Conservation (phyloP, 106 monocot genomes). For the Ottelia alismoides region DNA sequence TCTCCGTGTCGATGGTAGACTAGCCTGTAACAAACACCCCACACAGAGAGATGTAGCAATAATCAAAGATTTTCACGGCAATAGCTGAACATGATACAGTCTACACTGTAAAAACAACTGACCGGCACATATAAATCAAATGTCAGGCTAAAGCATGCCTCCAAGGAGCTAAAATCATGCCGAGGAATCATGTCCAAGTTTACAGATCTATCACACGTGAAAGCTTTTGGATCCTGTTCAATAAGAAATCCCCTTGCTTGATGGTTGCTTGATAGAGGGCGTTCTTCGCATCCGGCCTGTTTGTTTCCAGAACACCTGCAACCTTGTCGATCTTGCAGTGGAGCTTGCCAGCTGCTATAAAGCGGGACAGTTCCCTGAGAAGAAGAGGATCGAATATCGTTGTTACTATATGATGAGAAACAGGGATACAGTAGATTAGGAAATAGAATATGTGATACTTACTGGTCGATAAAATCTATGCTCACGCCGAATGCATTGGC, state of each 20-base stretch:
- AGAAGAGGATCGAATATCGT: neutral
- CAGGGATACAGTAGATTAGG: too few relatives aligned
- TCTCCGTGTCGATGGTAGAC: too few relatives aligned
- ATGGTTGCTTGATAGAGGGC: slow-evolving; percentile 97
- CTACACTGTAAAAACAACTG: too few relatives aligned
- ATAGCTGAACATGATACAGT: too few relatives aligned
- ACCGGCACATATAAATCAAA: too few relatives aligned
- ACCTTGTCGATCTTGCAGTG: slow-evolving; percentile 99
- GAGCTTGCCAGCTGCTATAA: slow-evolving; percentile 93
- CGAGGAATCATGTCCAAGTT: too few relatives aligned
- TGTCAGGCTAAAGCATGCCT: too few relatives aligned
- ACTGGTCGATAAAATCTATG: slow-evolving; percentile 93
- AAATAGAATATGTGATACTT: slow-evolving; percentile 24
- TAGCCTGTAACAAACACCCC: too few relatives aligned
- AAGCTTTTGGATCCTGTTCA: slow-evolving; percentile 95
- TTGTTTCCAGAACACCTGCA: slow-evolving; percentile 89
- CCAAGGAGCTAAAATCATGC: too few relatives aligned
- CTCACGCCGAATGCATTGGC: slow-evolving; percentile 93
- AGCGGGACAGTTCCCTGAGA: slow-evolving; percentile 81
- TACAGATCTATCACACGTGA: slow-evolving; percentile 93
- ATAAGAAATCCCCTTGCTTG: slow-evolving; percentile 95
- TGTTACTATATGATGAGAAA: too few relatives aligned
- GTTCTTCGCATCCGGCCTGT: slow-evolving; percentile 92
- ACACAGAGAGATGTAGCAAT: too few relatives aligned
- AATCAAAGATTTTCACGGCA: too few relatives aligned